These are phyloP conservation scores for Grigorovia yakushimaensis DNA, from an alignment of 805 yeast species.

Conservation along the genomic window DNA sequence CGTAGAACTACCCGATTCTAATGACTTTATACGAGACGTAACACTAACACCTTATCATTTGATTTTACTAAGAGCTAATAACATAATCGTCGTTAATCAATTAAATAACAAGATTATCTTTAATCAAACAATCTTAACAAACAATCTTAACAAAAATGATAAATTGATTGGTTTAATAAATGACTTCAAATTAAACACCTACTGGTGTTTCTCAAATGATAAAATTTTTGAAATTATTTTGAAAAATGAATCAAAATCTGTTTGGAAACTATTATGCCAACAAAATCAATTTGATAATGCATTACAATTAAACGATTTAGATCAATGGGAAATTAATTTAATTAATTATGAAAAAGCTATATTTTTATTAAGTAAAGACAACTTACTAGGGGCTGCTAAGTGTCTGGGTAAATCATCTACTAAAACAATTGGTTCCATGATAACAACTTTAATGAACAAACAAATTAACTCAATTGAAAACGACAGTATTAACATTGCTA, in stretches of 20 bases:
- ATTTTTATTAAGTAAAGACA: constrained; percentile 27
- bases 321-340: constrained; percentile 35
- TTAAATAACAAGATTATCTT: constrained; percentile 40
- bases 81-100: constrained; percentile 41
- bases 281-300: constrained; percentile 57
- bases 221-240: constrained; percentile 65
- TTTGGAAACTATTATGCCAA: constrained; percentile 60
- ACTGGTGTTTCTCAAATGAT: constrained; percentile 60
- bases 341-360: constrained; percentile 50
- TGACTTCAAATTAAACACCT: constrained; percentile 45
- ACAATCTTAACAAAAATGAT: constrained; percentile 28
- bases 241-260: constrained; percentile 57
- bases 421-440: constrained; percentile 51
- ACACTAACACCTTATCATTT: constrained; percentile 47
- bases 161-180: constrained; percentile 42
- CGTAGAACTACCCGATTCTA: constrained; percentile 31
- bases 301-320: constrained; percentile 31
- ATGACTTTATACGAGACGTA: constrained; percentile 30
- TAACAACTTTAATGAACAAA: constrained; percentile 7
- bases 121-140: constrained; percentile 29
- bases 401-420: constrained; percentile 49
- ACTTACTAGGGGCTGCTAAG: constrained; percentile 38
- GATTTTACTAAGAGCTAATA: constrained; percentile 36
- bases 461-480: neutral
- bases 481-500: too few relatives aligned